Base-by-base conservation (phyloP, 495 filamentous ascomycete species). In the Penicillium bialowiezense region DNA sequence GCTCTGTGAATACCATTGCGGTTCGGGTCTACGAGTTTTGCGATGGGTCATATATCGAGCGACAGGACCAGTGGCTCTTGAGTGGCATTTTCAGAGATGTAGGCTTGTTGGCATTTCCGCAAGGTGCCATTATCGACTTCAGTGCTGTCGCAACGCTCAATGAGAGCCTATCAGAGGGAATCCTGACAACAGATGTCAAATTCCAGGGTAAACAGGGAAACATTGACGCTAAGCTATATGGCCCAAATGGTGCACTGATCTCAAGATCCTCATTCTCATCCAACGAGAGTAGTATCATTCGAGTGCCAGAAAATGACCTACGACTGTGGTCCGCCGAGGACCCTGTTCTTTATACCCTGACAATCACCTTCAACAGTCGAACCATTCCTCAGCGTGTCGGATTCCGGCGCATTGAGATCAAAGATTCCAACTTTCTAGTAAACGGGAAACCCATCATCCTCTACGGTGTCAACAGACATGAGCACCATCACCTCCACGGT, bases 71-170 rank as follows among this genome's bases (percentile, higher is more conserved):
- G 74, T 79, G 76, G 73, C 64, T 79, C 21, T 73, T 74, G 3
- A 72, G 72, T 72, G 53, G 85, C 7, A 89, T 89, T 44, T 89
- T 83, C 51, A 75, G 85, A 1, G 84, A 88, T 46, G 84, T 89
- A 5, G 70, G 74, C 20, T 72, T 88, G n/a, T 54, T 87, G 32
- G 68, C 68, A 0, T 79, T 87, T 41, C 78, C 78, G 1, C 52
- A 55, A 2, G 18, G 24, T n/a, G 34, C 50, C 1, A 12, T 53
- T 0, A 21, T 42, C 6, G 43, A 53, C 21, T 53, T 53, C 14
- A 38, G 41, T 12, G 48, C 38, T 8, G 44, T 52, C 4, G 52
- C 67, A 10, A 67, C 64, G 8, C 70, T 76, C 4, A 76, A 86
- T 32, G 75, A 86, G 43, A 81, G 87, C 45, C 74, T 81, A 33